phyloP scores from a whole-genome alignment of 2,329 filamentous ascomycete species.

The Beauveria australis region DNA sequence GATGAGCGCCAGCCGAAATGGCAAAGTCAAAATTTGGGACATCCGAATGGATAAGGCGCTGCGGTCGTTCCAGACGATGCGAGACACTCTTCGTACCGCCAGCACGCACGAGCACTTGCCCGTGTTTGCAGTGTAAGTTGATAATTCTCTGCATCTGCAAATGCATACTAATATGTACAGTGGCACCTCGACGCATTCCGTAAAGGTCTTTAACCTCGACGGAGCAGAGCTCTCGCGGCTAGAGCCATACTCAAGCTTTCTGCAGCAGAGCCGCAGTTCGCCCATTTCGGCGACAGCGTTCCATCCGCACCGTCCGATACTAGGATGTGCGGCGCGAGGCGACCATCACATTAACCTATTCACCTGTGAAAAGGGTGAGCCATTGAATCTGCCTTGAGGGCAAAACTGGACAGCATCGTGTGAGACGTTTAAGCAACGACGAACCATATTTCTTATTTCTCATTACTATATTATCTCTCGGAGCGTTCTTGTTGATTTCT shows the following conservation, averaged over 20 bases:
- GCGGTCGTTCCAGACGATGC: conserved; percentile 65
- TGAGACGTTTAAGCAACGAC: background rate
- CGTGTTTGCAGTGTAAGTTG: conserved; percentile 81
- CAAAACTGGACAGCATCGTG: background rate
- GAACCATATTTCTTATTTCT: background rate
- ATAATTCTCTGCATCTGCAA: background rate
- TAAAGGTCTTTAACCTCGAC: conserved; percentile 88
- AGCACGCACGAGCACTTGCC: conserved; percentile 95
- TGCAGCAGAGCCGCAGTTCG: conserved; percentile 69
- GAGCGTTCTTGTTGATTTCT: background rate
- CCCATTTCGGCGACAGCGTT: conserved; percentile 88
- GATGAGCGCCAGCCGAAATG: conserved; percentile 81
- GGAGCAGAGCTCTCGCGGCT: conserved; percentile 71
- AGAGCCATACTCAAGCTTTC: conserved; percentile 84
- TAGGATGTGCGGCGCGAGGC: conserved; percentile 78
- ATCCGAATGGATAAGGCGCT: conserved; percentile 77
- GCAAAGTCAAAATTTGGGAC: conserved; percentile 93
- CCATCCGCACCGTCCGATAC: conserved; percentile 87
- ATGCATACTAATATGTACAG: conserved; percentile 34
- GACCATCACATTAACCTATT: conserved; percentile 90
- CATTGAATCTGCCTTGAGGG: background rate
- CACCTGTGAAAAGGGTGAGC: conserved; percentile 50
- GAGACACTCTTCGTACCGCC: conserved; percentile 71
- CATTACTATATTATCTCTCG: background rate
- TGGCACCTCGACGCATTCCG: conserved; percentile 77